phyloP scores from a whole-genome alignment of 2,329 filamentous ascomycete species.

The Aspergillus transmontanensis region DNA sequence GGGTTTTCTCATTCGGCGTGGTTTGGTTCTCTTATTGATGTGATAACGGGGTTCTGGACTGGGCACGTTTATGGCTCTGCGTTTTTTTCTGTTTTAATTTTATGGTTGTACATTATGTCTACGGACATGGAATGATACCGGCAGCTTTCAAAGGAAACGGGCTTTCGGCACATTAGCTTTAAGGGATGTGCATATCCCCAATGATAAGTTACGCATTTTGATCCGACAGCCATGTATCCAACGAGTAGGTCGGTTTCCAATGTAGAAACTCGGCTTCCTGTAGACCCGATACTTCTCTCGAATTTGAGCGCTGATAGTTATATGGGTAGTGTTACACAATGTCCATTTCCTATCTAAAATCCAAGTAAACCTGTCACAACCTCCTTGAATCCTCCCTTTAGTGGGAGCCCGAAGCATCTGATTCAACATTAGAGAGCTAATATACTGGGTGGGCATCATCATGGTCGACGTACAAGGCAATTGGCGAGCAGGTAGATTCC shows the following conservation, averaged over 20 bases:
- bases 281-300: background rate
- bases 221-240: background rate
- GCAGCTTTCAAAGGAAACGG: conserved; percentile 38
- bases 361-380: background rate
- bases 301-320: background rate
- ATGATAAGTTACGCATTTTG: conserved; percentile 2
- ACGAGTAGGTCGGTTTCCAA: background rate
- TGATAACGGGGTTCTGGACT: conserved; percentile 75
- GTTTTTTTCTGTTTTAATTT: conserved; percentile 45
- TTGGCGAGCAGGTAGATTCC: conserved; percentile 80
- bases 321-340: background rate
- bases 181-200: background rate
- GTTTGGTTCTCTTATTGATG: conserved; percentile 67
- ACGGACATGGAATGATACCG: conserved; percentile 54
- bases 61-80: conserved; percentile 58
- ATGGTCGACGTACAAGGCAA: conserved; percentile 70
- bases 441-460: background rate
- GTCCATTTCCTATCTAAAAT: background rate
- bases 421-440: conserved; percentile 9
- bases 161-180: conserved; percentile 13
- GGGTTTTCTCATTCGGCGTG: conserved; percentile 71
- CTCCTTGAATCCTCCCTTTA: background rate
- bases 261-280: background rate
- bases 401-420: conserved; percentile 18
- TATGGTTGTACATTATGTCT: conserved; percentile 65